phyloP scores from a whole-genome alignment of 2,329 filamentous ascomycete species.

The Tricladium varicosporioides region DNA sequence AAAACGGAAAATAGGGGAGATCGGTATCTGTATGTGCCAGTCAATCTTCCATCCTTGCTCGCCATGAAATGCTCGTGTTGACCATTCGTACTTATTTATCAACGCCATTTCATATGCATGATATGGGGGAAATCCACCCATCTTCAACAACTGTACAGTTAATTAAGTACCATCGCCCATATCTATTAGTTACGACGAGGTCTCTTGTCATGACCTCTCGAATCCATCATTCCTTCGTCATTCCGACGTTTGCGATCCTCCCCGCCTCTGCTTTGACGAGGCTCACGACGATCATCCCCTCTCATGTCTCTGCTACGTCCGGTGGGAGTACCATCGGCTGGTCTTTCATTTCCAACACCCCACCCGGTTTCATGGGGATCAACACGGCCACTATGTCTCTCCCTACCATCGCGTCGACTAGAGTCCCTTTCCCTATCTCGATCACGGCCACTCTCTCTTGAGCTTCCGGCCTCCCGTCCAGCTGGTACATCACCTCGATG shows the following conservation, averaged over 20 bases:
- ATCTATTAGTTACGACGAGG: slow-evolving; percentile 14
- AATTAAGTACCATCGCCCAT: not conserved
- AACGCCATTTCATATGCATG: slow-evolving; percentile 13
- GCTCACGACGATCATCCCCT: slow-evolving; percentile 27
- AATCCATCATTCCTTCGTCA: slow-evolving; percentile 28
- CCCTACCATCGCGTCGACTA: slow-evolving; percentile 23
- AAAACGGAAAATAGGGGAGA: not conserved
- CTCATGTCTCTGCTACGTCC: slow-evolving; percentile 21
- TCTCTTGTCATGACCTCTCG: slow-evolving; percentile 35
- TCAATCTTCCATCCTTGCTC: slow-evolving; percentile 7
- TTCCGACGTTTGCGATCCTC: slow-evolving; percentile 31
- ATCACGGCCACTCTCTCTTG: slow-evolving; percentile 9
- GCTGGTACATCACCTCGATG: slow-evolving; percentile 9
- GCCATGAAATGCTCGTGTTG: slow-evolving; percentile 14
- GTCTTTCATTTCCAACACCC: slow-evolving; percentile 20
- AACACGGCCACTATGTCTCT: slow-evolving; percentile 17
- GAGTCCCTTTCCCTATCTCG: slow-evolving; percentile 20
- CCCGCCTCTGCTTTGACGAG: slow-evolving; percentile 24
- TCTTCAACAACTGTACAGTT: not conserved
- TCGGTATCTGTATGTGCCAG: not conserved
- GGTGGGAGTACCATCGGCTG: slow-evolving; percentile 16
- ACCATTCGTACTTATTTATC: not conserved
- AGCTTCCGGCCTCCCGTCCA: slow-evolving; percentile 6
- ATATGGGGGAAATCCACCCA: slow-evolving; percentile 6
- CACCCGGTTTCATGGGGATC: slow-evolving; percentile 25